Base-by-base conservation (phyloP, 805 yeast genomes). In the Hyphopichia homilentoma region DNA sequence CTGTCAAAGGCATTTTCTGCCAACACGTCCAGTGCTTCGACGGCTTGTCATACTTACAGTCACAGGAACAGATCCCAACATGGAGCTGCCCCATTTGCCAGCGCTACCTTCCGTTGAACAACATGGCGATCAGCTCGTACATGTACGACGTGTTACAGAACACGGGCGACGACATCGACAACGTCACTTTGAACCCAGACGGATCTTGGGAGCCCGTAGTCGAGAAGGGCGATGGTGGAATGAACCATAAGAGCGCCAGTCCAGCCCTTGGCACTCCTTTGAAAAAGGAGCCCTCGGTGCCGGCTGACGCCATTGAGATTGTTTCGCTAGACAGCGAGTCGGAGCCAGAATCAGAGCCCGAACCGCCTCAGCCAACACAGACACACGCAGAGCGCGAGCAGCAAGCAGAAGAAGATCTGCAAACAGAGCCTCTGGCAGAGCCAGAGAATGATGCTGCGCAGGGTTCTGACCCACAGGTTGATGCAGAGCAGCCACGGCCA, bases 1-100 rank as follows among this genome's bases (percentile, higher is more conserved):
- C 98, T 0, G 75, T 79, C 1, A 75, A 86, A 43, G 77, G 95
- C 1, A 59, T 69, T 1, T 64, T 58, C 29, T 93, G 98, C 59
- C 62, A 71, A 21, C 98, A 93, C 57, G 60, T 87, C 11, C 90
- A 84, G 47, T 89, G 97, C 52, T 86, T 89, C 54, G 98, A 93
- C 57, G 89, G 85, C 0, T 54, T 69, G 21, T 75, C 84, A 27
- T 93, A 75, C 50, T 45, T 93, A 7, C 75, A 77, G 47, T 68
- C 88, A 27, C 97, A 90, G 53, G 67, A 68, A 34, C 90, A 83
- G 50, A 76, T 84, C 0, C 83, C 96, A 0, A 75, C 84, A 0
- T 90, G 97, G 97, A 61, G 62, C 32, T 93, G 98, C 50, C 96
- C 97, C 0, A 70, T 86, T 3, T 93, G 98, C 52, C 74, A 73